Evolutionary conservation across 1,139 yeast genomes (phyloP).

Genomic region (Taphrina wiesneri): DNA sequence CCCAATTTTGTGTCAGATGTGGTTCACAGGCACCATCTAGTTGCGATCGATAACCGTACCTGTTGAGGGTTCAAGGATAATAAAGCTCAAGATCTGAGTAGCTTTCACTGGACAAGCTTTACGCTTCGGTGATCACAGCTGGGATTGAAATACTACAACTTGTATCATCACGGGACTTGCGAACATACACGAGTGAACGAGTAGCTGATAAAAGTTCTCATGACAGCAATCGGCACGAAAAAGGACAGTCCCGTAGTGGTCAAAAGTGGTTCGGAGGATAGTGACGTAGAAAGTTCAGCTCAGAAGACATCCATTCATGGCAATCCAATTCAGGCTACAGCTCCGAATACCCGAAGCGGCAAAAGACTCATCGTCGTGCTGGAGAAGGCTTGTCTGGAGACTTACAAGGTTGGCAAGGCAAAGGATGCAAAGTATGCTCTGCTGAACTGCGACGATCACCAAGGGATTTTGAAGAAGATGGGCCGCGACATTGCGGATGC

Average conservation of each 20-base stretch:
- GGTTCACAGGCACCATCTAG: neutral
- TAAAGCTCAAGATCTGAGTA: too few species aligned
- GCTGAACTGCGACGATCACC: constrained; percentile 96
- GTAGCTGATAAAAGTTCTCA: neutral
- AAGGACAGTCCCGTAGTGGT: neutral
- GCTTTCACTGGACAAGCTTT: too few species aligned
- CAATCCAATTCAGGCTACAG: constrained; percentile 68
- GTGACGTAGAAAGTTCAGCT: constrained; percentile 40
- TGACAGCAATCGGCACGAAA: constrained; percentile 34
- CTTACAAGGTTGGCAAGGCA: constrained; percentile 74
- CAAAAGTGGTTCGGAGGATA: neutral
- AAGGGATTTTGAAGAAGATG: constrained; percentile 90
- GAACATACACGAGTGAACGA: neutral
- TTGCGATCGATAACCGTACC: too few species aligned
- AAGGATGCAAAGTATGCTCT: constrained; percentile 70
- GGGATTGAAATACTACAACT: too few species aligned
- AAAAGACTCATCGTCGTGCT: constrained; percentile 84
- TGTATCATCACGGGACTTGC: too few species aligned
- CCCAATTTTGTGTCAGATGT: neutral
- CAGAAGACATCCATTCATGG: constrained; percentile 43
- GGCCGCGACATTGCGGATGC: constrained; percentile 97
- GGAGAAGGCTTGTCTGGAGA: constrained; percentile 92
- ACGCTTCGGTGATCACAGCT: too few species aligned
- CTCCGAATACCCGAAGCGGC: constrained; percentile 84
- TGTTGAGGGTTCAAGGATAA: too few species aligned